These are phyloP conservation scores for Halophytophthora batemanensis DNA, from an alignment of 352 stramenopile species.

Conservation along the genomic window DNA sequence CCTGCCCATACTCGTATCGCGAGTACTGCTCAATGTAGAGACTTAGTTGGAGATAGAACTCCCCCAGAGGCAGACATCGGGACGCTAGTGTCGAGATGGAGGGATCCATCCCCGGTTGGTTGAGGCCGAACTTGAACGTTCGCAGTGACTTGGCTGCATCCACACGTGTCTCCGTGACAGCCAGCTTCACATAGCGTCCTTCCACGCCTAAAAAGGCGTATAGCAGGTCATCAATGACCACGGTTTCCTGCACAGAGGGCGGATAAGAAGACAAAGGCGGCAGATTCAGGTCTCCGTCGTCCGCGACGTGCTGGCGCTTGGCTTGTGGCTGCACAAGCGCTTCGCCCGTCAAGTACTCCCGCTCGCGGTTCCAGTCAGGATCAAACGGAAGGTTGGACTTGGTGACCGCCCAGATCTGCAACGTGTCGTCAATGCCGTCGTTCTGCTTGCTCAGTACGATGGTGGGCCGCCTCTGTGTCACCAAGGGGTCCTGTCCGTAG, in stretches of 20 bases:
- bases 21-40: constrained; percentile 82
- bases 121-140: constrained; percentile 63
- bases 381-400: constrained; percentile 86
- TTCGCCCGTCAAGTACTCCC: constrained; percentile 75
- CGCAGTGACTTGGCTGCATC: constrained; percentile 24
- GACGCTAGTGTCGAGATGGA: constrained; percentile 69
- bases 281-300: constrained; percentile 47
- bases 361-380: constrained; percentile 80
- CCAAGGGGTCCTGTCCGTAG: constrained; percentile 16
- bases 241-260: constrained; percentile 70
- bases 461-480: constrained; percentile 1
- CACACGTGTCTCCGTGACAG: constrained; percentile 42
- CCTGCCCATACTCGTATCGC: constrained; percentile 90
- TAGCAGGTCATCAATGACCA: constrained; percentile 82
- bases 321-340: constrained; percentile 49
- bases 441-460: constrained; percentile 51
- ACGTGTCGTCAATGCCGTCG: constrained; percentile 41
- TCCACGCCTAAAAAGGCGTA: constrained; percentile 80
- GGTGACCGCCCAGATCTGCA: constrained; percentile 83
- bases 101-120: constrained; percentile 78
- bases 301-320: constrained; percentile 35
- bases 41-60: constrained; percentile 75
- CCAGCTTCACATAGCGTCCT: constrained; percentile 78
- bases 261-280: constrained; percentile 71
- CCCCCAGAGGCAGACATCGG: constrained; percentile 64